Conservation (phyloP, 768 basidiomycete genomes). For the Rubroboletus pulcherrimus region DNA sequence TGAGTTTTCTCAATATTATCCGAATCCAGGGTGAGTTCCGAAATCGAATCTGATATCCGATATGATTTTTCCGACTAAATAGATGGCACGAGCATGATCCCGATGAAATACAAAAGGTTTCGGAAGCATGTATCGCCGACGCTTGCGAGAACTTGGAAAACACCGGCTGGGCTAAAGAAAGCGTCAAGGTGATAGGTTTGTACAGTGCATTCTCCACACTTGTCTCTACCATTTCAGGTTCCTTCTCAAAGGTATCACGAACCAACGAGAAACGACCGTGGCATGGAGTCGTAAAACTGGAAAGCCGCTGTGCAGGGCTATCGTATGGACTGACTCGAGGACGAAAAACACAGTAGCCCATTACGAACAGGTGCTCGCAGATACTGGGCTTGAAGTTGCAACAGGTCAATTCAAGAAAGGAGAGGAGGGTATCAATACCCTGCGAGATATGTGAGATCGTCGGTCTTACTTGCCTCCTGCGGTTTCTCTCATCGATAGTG, state of each 20-base stretch:
- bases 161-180: conserved; percentile 72
- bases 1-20: conserved; percentile 94
- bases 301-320: conserved; percentile 80
- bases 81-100: conserved; percentile 98
- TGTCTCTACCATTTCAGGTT: neutral
- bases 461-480: neutral
- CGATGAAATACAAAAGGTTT: conserved; percentile 70
- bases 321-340: conserved; percentile 97
- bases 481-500: neutral
- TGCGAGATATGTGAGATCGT: conserved; percentile 63
- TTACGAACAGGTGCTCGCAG: conserved; percentile 65
- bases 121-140: conserved; percentile 70
- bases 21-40: conserved; percentile 66
- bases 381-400: conserved; percentile 70
- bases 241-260: conserved; percentile 71
- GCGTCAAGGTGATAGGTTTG: conserved; percentile 90
- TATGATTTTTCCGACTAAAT: neutral
- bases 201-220: conserved; percentile 1
- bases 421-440: conserved; percentile 57
- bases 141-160: conserved; percentile 68
- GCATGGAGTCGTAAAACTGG: conserved; percentile 91
- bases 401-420: conserved; percentile 69
- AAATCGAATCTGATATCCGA: neutral
- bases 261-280: conserved; percentile 94
- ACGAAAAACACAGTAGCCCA: conserved; percentile 84